Conservation (phyloP, 768 basidiomycete genomes). For the Lentinula sp. region DNA sequence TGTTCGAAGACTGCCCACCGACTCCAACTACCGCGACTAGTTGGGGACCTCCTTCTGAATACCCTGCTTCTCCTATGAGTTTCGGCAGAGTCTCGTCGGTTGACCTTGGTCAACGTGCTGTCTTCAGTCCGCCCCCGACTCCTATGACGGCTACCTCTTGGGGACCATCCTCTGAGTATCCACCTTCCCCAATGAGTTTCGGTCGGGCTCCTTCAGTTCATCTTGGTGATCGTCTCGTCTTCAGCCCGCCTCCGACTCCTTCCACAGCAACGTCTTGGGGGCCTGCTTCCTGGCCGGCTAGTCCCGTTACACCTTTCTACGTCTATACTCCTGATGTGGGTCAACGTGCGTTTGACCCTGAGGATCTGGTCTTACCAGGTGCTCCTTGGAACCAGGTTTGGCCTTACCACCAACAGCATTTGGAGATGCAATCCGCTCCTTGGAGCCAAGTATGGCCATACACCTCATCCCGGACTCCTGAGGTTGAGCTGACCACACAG, state of each 20-base stretch:
- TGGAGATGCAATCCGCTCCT: neutral
- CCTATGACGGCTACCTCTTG: slow-evolving; percentile 42
- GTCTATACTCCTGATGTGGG: slow-evolving; percentile 35
- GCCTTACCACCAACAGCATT: slow-evolving; percentile 1
- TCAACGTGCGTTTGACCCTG: slow-evolving; percentile 25
- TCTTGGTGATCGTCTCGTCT: slow-evolving; percentile 28
- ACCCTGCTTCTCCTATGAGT: slow-evolving; percentile 19
- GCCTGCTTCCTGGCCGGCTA: slow-evolving; percentile 35
- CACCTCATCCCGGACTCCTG: neutral
- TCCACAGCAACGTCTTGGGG: slow-evolving; percentile 46
- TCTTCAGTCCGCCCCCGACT: slow-evolving; percentile 32
- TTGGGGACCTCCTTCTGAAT: slow-evolving; percentile 37
- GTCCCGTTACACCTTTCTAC: slow-evolving; percentile 26
- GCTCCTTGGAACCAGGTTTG: slow-evolving; percentile 19
- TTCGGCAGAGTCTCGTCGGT: slow-evolving; percentile 24
- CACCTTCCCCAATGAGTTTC: slow-evolving; percentile 17
- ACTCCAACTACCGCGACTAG: slow-evolving; percentile 43
- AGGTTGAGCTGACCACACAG: neutral
- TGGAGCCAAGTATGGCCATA: slow-evolving; percentile 5
- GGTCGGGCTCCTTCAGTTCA: slow-evolving; percentile 29
- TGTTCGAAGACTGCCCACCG: slow-evolving; percentile 45
- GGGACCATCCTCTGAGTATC: slow-evolving; percentile 36
- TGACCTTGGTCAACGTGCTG: slow-evolving; percentile 31
- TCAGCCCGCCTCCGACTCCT: slow-evolving; percentile 34
- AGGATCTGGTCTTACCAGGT: neutral